Conservation (phyloP, 768 basidiomycete species). For the Amanita exitialis region DNA sequence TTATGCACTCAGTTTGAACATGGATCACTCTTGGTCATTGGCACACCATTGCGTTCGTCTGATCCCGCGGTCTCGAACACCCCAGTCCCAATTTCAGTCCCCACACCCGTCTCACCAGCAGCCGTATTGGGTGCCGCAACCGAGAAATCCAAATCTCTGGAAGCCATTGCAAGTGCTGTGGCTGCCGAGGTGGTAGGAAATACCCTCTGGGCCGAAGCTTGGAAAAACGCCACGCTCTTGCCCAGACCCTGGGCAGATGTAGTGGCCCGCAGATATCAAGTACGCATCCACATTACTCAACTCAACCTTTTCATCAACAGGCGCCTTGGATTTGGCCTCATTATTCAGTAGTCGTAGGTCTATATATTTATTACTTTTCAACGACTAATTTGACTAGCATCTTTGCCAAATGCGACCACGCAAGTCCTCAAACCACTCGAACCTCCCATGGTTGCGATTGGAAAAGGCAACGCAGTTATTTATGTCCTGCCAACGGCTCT, state of each 20-base stretch:
- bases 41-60: slow-evolving; percentile 44
- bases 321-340: slow-evolving; percentile 30
- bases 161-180: slow-evolving; percentile 53
- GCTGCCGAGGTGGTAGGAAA: slow-evolving; percentile 71
- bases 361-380: not conserved
- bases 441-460: slow-evolving; percentile 52
- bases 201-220: slow-evolving; percentile 54
- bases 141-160: slow-evolving; percentile 59
- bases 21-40: slow-evolving; percentile 46
- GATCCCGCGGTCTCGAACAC: slow-evolving; percentile 20
- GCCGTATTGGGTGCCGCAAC: slow-evolving; percentile 52
- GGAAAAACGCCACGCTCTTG: slow-evolving; percentile 33
- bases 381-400: not conserved
- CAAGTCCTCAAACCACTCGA: slow-evolving; percentile 24
- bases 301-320: slow-evolving; percentile 24
- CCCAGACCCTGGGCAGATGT: slow-evolving; percentile 23
- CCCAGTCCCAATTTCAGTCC: slow-evolving; percentile 37
- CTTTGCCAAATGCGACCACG: slow-evolving; percentile 1
- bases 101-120: slow-evolving; percentile 81
- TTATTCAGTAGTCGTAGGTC: slow-evolving; percentile 32
- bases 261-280: slow-evolving; percentile 52
- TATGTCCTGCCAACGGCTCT: slow-evolving; percentile 61
- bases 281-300: slow-evolving; percentile 32
- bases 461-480: slow-evolving; percentile 60
- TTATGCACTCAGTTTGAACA: slow-evolving; percentile 65